phyloP scores from a whole-genome alignment of 2,329 filamentous ascomycete species.

The Fusarium foetens region DNA sequence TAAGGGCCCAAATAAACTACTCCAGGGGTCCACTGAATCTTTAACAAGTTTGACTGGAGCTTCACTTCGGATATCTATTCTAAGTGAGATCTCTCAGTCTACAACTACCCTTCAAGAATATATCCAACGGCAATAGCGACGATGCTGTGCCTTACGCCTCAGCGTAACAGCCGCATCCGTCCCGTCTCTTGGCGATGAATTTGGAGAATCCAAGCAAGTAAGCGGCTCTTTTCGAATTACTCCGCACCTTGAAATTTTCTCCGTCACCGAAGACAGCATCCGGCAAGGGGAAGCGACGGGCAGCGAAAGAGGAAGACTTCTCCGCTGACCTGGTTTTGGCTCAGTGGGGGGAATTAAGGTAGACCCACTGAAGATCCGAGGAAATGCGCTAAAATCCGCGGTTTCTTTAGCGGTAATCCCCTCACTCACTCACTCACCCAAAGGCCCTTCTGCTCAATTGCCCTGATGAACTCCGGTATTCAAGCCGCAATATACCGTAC shows the following conservation, averaged over 20 bases:
- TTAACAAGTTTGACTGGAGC: rapidly evolving
- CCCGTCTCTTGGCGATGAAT: constrained; percentile 15
- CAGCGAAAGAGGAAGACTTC: background rate
- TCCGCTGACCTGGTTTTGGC: background rate
- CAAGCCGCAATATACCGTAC: background rate
- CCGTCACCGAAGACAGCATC: background rate
- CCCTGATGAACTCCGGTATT: background rate
- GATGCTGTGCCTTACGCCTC: background rate
- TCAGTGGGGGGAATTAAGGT: background rate
- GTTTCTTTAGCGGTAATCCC: background rate
- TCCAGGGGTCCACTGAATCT: rapidly evolving
- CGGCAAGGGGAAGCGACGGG: background rate
- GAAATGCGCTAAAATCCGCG: background rate
- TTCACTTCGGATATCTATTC: rapidly evolving
- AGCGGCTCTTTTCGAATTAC: background rate
- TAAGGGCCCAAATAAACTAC: background rate
- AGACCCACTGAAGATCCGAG: background rate
- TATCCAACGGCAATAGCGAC: background rate
- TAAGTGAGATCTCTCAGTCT: rapidly evolving
- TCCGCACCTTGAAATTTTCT: background rate
- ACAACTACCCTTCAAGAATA: rapidly evolving
- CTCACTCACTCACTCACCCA: background rate
- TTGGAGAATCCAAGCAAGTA: constrained; percentile 16
- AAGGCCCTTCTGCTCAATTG: background rate
- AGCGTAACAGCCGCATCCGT: background rate